Evolutionary conservation across 768 basidiomycete species (phyloP), one percentile per base, ranked within the genome.

Genomic region (Podaxis rugospora): DNA sequence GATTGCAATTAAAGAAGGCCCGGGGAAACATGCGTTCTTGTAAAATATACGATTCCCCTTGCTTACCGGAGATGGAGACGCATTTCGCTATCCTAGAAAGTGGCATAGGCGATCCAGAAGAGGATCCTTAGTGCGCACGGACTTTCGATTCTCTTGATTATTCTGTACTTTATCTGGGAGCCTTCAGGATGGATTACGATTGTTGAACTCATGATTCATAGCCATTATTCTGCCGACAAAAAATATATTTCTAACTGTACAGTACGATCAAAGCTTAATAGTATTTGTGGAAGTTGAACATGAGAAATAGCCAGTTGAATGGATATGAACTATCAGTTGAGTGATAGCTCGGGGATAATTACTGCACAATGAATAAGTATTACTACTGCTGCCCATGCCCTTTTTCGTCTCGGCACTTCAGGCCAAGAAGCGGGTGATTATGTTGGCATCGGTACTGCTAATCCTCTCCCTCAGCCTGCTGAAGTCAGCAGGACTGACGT

Each of bases 1-100:
- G 93, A 37, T 73, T 99, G 50, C 93, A 96, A 71, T 82, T 98
- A 51, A 91, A 91, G 76, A 99, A 99, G 71, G 89, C 87, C 25
- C 85, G 96, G 37, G 97, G 92, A 9, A 89, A 91, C 63, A 94
- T 92, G 52, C 90, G 97, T 59, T 87, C 92, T 21, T 97, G 95
- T 76, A 96, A 95, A 75, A 95, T 99, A 65, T 96, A 97, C 67
- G 97, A 99, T 78, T 96, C 94, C 3, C 97, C 97, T 0, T 98
- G 95, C 75, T 77, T 99, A 37, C 96, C 97, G 9, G 97, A 99
- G 73, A 93, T 92, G 65, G 96, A 98, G 71, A 94, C 90, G 2
- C 90, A 90, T 58, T 99, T 98, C 71, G 93, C 95, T 36, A 98
- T 98, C 74, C 87, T 93, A 56, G 76, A 86, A 6, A 87, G 90